Evolutionary conservation across 176 grass and related monocot species (phyloP), one percentile per base, ranked within the genome.

Genomic region (Phyllostachys edulis): DNA sequence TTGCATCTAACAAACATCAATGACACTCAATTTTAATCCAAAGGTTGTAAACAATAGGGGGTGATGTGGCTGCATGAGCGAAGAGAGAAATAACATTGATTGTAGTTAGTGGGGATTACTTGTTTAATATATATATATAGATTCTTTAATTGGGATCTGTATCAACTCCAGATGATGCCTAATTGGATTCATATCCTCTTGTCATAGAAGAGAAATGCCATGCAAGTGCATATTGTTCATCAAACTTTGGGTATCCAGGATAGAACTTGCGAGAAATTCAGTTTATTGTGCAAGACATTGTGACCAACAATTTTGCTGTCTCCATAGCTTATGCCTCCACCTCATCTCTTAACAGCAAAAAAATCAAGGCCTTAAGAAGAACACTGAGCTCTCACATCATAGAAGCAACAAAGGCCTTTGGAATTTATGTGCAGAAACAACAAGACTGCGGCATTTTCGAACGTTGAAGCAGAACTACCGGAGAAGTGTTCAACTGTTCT

Each of bases 101-200:
- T 29, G 1, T 29, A 29, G 29, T 29, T 29, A 29, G 29, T 29
- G 29, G 29, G 29, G 29, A 29, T 29, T 29, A 29, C 29, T 29
- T 29, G 29, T 29, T 29, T 29, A 29, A 29, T 29, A 29, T 29
- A 29, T 29, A 29, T 29, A 29, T 29, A 29, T 29, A 29, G 1
- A 49, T 64, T 67, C 21, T 62, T 83, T 83, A 64, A 63, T 13
- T 20, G 69, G 29, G 29, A 40, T 51, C 44, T 66, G 82, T 54
- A 52, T 52, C 29, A 39, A 85, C 41, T 56, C 59, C 50, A 45
- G 37, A 26, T 47, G 63, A 60, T 37, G 5, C 32, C 49, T 75
- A 52, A 41, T n/a, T 1, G 37, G 12, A 63, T 79, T 63, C 52
- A 36, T 69, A 49, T 18, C 21, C 20, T 46, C 38, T 62, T 62